Evolutionary conservation across 306 rosid species (phyloP), one percentile per base, ranked within the genome.

Genomic region (Pachyrhizus erosus): DNA sequence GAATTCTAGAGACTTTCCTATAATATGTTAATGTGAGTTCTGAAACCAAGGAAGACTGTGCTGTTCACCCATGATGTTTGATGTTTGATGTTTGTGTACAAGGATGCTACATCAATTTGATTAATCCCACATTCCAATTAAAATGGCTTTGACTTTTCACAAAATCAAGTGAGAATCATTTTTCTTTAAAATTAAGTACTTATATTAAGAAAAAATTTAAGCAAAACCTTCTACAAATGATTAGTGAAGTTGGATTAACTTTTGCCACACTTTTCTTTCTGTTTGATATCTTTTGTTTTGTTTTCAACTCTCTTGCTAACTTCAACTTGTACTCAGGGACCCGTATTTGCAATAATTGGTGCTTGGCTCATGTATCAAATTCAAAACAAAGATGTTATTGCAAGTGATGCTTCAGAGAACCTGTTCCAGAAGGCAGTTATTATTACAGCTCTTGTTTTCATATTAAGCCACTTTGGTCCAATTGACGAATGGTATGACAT

Each of bases 341-440:
- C 99, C 14, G 88, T 90, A 62, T 93, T 91, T 85, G 97, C 97
- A 78, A 79, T 95, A 83, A 89, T 95, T 72, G 98, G 99, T 84
- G 99, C 99, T 80, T 95, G 99, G 98, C 88, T 95, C 13, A 34
- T 87, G 23, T 92, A 95, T 79, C 97, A 93, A 78, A 80, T 88
- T 75, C 94, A 90, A 70, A 90, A 91, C 88, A 91, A 79, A 85
- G 98, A 82, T 61, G 84, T 77, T 5, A 81, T 75, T 75, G 75
- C 83, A 45, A 87, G 84, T 83, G 94, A 86, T 40, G 87, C 79
- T 40, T 79, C 90, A 70, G 94, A 93, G 20, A 72, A 39, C 7
- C 80, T 93, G 94, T 91, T 93, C 86, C 75, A 42, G 71, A 93
- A 91, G 90, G 99, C 96, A 65, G 70, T 93, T 17, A 84, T 91